These are phyloP conservation scores for Phytophthora litchii DNA, from an alignment of 352 stramenopile species.

Conservation along the genomic window DNA sequence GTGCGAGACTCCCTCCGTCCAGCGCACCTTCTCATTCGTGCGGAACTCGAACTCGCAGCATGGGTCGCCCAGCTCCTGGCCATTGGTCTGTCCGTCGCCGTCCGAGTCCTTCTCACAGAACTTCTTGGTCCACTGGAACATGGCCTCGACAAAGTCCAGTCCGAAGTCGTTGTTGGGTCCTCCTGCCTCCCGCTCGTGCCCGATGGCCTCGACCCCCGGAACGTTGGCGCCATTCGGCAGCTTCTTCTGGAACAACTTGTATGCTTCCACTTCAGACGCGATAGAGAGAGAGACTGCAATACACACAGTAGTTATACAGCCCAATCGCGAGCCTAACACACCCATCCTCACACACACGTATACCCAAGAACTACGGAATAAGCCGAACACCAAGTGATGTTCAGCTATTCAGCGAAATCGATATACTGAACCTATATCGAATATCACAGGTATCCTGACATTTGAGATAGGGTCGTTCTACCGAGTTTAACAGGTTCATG, in stretches of 20 bases:
- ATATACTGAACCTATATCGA: constrained; percentile 11
- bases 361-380: too few relatives aligned
- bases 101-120: constrained; percentile 55
- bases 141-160: constrained; percentile 40
- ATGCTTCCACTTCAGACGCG: background rate
- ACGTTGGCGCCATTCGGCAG: constrained; percentile 40
- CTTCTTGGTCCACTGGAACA: constrained; percentile 42
- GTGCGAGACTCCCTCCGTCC: constrained; percentile 37
- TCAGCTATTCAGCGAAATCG: background rate
- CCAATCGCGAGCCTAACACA: background rate
- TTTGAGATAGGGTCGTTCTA: too few relatives aligned
- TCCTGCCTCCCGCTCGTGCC: constrained; percentile 31
- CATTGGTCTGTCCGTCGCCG: constrained; percentile 34
- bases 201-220: constrained; percentile 35
- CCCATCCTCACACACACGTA: background rate
- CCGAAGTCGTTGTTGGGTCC: constrained; percentile 55
- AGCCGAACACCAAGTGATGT: too few relatives aligned
- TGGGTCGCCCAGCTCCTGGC: constrained; percentile 32
- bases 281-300: background rate
- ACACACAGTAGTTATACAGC: background rate
- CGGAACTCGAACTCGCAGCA: constrained; percentile 65
- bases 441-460: background rate
- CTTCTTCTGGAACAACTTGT: constrained; percentile 35
- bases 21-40: constrained; percentile 28
- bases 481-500: too few relatives aligned